These are phyloP conservation scores for Acacia concinna DNA, from an alignment of 331 rosid genomes.

Conservation along the genomic window DNA sequence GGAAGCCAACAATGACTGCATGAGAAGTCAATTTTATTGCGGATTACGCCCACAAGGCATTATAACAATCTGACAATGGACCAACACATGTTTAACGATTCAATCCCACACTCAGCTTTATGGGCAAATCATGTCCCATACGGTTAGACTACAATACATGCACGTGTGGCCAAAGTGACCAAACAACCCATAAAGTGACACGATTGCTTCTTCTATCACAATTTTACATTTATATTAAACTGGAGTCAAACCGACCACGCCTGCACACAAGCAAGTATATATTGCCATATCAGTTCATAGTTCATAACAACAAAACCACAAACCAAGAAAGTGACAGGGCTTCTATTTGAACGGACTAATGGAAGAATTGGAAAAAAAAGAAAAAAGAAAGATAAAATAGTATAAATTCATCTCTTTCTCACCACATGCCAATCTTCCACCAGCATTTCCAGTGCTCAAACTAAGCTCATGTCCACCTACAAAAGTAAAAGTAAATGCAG, in stretches of 20 bases:
- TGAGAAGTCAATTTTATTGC: slow-evolving; percentile 6
- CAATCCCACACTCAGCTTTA: slow-evolving; percentile 19
- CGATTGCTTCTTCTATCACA: background rate
- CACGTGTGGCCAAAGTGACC: slow-evolving; percentile 10
- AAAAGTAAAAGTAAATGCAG: slow-evolving; percentile 17
- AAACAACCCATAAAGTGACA: slow-evolving; percentile 18
- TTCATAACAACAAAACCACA: background rate
- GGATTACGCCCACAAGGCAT: background rate
- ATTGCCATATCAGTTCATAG: background rate
- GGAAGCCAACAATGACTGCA: slow-evolving; percentile 9
- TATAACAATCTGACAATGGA: background rate
- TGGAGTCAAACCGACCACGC: slow-evolving; percentile 72
- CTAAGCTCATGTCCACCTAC: slow-evolving; percentile 84
- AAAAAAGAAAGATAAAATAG: background rate
- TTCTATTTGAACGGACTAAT: background rate
- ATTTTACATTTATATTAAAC: slow-evolving; percentile 37
- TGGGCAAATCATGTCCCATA: slow-evolving; percentile 10
- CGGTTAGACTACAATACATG: slow-evolving; percentile 17
- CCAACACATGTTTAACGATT: background rate
- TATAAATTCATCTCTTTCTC: slow-evolving; percentile 17
- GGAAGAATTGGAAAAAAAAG: background rate
- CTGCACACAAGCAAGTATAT: slow-evolving; percentile 37
- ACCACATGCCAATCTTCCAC: slow-evolving; percentile 91
- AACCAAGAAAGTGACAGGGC: background rate
- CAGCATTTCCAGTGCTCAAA: slow-evolving; percentile 78